Percentiles rank a stretch among this genome's conserved stretches.
Conservation (phyloP, 768 basidiomycete species). For the Tricholoma furcatifolium region DNA sequence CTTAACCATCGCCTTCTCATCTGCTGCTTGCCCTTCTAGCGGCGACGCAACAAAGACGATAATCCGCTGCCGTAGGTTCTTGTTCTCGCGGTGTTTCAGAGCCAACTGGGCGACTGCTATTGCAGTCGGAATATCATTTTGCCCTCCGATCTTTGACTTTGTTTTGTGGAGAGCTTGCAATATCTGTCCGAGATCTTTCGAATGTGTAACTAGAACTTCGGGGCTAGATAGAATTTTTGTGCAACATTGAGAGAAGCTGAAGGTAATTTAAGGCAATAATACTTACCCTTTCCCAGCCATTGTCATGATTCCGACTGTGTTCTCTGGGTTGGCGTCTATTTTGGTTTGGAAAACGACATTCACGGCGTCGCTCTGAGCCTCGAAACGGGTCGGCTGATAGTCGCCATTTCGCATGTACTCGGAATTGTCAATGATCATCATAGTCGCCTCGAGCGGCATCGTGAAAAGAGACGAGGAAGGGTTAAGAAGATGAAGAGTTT, state of each 20-base stretch:
- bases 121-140: slow-evolving; percentile 84
- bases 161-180: slow-evolving; percentile 74
- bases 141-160: slow-evolving; percentile 72
- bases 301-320: slow-evolving; percentile 96
- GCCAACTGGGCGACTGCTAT: slow-evolving; percentile 95
- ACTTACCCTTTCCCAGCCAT: slow-evolving; percentile 95
- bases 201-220: slow-evolving; percentile 94
- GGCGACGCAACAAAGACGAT: slow-evolving; percentile 94
- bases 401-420: slow-evolving; percentile 97
- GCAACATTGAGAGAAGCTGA: neutral
- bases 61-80: slow-evolving; percentile 95
- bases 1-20: slow-evolving; percentile 79
- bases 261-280: neutral
- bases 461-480: slow-evolving; percentile 26
- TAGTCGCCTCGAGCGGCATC: slow-evolving; percentile 97
- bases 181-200: slow-evolving; percentile 93
- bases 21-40: slow-evolving; percentile 63
- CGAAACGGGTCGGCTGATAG: slow-evolving; percentile 82
- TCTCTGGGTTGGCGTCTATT: slow-evolving; percentile 95
- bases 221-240: slow-evolving; percentile 51
- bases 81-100: slow-evolving; percentile 96
- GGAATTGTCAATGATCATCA: slow-evolving; percentile 97
- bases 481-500: slow-evolving; percentile 8
- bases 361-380: slow-evolving; percentile 90
- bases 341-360: slow-evolving; percentile 89